Evolutionary conservation across 495 filamentous ascomycete species (phyloP), one percentile per base, ranked within the genome.

Genomic region (Neurospora sp.): DNA sequence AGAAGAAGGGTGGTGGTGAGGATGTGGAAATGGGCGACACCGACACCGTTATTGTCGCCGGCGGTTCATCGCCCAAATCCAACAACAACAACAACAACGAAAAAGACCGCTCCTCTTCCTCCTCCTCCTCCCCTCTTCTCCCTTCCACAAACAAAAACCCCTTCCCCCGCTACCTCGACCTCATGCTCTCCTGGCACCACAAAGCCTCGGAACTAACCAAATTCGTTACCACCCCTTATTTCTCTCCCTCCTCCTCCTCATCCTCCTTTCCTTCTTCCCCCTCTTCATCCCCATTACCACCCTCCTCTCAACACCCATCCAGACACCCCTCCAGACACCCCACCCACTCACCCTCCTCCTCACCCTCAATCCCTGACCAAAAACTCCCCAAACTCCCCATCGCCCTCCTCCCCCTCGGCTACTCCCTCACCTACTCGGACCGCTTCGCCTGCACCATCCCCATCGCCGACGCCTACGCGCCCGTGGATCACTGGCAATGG

Each of bases 401-500:
- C n/a, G 89, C 93, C 4, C 80, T 97, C 8, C 81, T 97, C 1
- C 88, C 92, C 0, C 69, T 75, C 3, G 88, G 89, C 18, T 97
- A 91, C 79, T 89, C 91, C 72, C 88, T 98, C 16, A 92, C 90
- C 2, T 88, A 88, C 1, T 90, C 91, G 7, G 92, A 98, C 77
- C 81, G 85, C 40, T 95, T 91, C 76, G 91, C 94, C 0, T 87
- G 85, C 69, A 82, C 85, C 18, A 88, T 94, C 12, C 91, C 91
- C 9, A 92, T 97, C 69, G 82, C 84, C 12, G 94, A 97, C 75
- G 84, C 88, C 3, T 97, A 97, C 79, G 87, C 88, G 1, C 90
- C 93, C 0, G 84, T 93, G 39, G 94, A 99, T 77, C 96, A 99
- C 79, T 99, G 96, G 96, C 94, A 97, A 81, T 98, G 96, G 96